Evolutionary conservation across 768 basidiomycete genomes (phyloP), one percentile per base, ranked within the genome.

Genomic region (Gyrodon lividus): DNA sequence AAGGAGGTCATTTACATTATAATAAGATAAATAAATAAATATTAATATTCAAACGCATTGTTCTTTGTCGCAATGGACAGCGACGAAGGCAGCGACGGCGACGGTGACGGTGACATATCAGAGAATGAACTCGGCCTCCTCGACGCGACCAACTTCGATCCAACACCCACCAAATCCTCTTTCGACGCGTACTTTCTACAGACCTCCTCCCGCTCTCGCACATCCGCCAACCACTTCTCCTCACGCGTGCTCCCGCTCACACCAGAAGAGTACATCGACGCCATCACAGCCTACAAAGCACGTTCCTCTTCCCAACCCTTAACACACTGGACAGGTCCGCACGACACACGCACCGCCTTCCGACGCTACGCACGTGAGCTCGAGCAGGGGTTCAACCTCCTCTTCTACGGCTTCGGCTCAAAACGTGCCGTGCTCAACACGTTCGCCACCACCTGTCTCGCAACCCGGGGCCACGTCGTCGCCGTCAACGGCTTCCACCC

Each of bases 401-500:
- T 95, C 17, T 85, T 92, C 67, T 92, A 92, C 61, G 96, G 96
- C 1, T 81, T 84, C 60, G 96, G 96, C 5, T 95, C 92, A 17
- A 99, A 99, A 66, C 77, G 91, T 49, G 66, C 63, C 16, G 58
- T 87, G 8, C 73, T 99, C 28, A 90, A 96, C 63, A 73, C 80
- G 19, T 90, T 97, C 50, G 92, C 87, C 1, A 72, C 65, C 4
- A 71, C 77, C 0, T 63, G 71, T 19, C 82, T 89, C 55, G 69
- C 79, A 6, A 79, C 74, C 47, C 67, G 63, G 0, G 92, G 92
- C 0, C 79, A 90, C 55, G 86, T 91, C 39, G 79, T 92, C 48
- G 74, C 94, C 19, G 79, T 84, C 22, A 90, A 96, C 59, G 92
- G 82, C 0, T 90, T 86, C 67, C 83, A 85, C 49, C 87, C 89